Evolutionary conservation across 1,284 basidiomycete species (phyloP).

Genomic region (Termitomyces sp.): DNA sequence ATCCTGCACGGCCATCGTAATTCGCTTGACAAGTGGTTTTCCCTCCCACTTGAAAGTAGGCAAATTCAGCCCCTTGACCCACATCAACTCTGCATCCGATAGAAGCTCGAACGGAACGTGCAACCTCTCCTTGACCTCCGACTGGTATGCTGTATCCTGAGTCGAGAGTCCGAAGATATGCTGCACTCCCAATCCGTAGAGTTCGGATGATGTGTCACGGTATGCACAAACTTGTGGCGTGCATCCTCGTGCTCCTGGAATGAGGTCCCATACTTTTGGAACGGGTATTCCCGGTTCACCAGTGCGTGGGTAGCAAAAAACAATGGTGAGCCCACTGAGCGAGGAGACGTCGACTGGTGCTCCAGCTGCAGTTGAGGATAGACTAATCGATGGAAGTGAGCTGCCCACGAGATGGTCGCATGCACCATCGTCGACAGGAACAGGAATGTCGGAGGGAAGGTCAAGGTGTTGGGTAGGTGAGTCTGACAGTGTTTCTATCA

Average conservation of each 20-base stretch:
- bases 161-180: conserved; percentile 21
- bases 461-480: conserved; percentile 2
- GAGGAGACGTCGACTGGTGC: conserved; percentile 15
- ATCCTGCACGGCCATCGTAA: conserved; percentile 16
- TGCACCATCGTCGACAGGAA: conserved; percentile 19
- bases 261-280: conserved; percentile 18
- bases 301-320: conserved; percentile 21
- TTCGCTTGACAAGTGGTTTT: conserved; percentile 15
- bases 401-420: conserved; percentile 17
- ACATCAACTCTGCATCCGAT: conserved; percentile 18
- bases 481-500: background rate
- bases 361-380: conserved; percentile 16
- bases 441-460: conserved; percentile 16
- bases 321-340: conserved; percentile 15
- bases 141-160: conserved; percentile 18
- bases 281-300: conserved; percentile 15
- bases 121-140: conserved; percentile 17
- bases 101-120: conserved; percentile 18
- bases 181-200: conserved; percentile 14
- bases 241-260: conserved; percentile 22
- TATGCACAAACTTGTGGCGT: conserved; percentile 21
- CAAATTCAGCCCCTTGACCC: conserved; percentile 12
- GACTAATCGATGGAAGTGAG: conserved; percentile 11
- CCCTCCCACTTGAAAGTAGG: conserved; percentile 20
- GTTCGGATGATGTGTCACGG: conserved; percentile 17